These are phyloP conservation scores for Globisporangium ultimum DNA, from an alignment of 352 stramenopile genomes.

Conservation along the genomic window DNA sequence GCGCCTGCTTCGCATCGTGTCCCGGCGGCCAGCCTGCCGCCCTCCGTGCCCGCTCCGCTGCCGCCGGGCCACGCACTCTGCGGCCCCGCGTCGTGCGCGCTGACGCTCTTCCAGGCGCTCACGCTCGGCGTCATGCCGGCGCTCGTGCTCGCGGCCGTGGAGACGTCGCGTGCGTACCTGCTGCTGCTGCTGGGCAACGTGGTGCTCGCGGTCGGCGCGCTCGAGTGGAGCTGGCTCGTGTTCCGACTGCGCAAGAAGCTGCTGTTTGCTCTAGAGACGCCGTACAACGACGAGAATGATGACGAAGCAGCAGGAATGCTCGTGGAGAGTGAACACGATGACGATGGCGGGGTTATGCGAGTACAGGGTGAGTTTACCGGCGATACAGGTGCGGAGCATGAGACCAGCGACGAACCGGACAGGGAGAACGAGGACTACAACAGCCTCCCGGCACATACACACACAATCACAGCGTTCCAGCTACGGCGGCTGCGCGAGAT, in stretches of 20 bases:
- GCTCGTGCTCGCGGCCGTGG: conserved; percentile 29
- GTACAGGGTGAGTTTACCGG: neutral
- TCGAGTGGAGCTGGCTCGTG: conserved; percentile 50
- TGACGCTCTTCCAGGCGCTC: conserved; percentile 27
- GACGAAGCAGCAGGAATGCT: conserved; percentile 7
- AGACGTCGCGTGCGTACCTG: conserved; percentile 31
- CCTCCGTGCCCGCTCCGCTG: conserved; percentile 1
- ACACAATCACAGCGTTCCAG: neutral
- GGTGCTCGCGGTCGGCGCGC: conserved; percentile 30
- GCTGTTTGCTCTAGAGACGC: conserved; percentile 26
- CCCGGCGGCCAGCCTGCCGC: neutral
- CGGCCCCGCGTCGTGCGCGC: conserved; percentile 11
- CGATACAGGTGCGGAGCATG: neutral
- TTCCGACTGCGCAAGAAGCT: conserved; percentile 45
- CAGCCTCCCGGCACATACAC: too few relatives aligned
- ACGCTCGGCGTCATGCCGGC: conserved; percentile 27
- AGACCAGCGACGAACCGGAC: neutral
- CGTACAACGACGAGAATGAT: neutral
- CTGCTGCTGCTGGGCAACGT: conserved; percentile 40
- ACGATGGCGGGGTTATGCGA: neutral
- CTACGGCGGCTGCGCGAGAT: conserved; percentile 10
- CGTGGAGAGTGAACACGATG: neutral
- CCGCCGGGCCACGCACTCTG: conserved; percentile 25
- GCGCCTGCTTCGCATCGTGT: neutral
- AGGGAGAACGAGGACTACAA: too few relatives aligned